Evolutionary conservation across 75 land plant genomes (phyloP), one percentile per base, ranked within the genome.

Genomic region (Gnetum montanum): DNA sequence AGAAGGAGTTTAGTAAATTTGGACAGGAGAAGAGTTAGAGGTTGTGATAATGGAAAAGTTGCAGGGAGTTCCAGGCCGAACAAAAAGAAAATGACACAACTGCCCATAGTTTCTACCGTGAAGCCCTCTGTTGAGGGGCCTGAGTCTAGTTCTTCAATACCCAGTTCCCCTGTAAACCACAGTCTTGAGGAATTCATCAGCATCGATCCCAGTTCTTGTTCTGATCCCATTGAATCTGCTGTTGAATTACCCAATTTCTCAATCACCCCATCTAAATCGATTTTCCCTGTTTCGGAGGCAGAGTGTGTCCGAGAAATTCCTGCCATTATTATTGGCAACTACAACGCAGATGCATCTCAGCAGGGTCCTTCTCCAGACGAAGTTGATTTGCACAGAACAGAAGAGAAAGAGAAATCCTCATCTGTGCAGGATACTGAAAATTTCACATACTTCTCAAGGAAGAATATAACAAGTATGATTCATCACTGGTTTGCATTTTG

Each of bases 81-180:
- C 24, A 12, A 10, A 36, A 53, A 31, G 55, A 8, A 53, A 53
- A 31, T 53, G 37, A 15, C 19, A 31, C 55, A 53, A 36, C 55
- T 31, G 54, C 55, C 55, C 18, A 53, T 1, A 20, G 36, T n/a
- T n/a, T n/a, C n/a, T n/a, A n/a, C n/a, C n/a, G n/a, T n/a, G 23
- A n/a, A 53, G 25, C n/a, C 29, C 29, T 10, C 3, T 5, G 3
- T 22, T 25, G 24, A 53, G 25, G 5, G 12, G 31, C 24, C 37
- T 31, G 15, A 52, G 8, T 13, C 18, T 52, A 31, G 10, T 33
- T 12, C 37, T 33, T 1, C 55, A 52, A 33, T 33, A 20, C 55
- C 37, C 4, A 34, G 34, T 3, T 6, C 22, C 5, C 20, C 11
- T 33, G n/a, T n/a, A n/a, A n/a, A n/a, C n/a, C 29, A 34, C 3